Evolutionary conservation across 148 eudicot species (phyloP).

Genomic region (Camellia granthamiana): DNA sequence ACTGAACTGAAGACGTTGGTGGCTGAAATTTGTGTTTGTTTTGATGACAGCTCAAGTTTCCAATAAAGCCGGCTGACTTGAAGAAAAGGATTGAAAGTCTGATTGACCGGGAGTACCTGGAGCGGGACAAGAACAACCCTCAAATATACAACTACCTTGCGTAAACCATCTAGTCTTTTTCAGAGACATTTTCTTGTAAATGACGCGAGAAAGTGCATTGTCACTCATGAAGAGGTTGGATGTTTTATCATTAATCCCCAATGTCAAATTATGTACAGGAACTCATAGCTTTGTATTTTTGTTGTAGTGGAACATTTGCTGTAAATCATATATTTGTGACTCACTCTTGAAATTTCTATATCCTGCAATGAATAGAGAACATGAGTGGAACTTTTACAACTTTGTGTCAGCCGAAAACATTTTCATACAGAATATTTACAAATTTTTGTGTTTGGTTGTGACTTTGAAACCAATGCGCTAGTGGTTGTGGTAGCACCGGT

Average conservation of each 20-base stretch:
- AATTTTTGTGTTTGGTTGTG: too few species aligned
- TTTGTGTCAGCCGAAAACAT: too few species aligned
- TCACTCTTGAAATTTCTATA: background rate
- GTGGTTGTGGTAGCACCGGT: too few species aligned
- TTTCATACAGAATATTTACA: too few species aligned
- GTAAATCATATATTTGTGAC: background rate
- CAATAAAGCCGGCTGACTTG: slow-evolving; percentile 92
- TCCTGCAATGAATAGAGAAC: background rate
- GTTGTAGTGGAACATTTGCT: background rate
- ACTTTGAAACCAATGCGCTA: too few species aligned
- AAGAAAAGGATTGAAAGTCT: slow-evolving; percentile 98
- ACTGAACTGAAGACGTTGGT: background rate
- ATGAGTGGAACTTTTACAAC: background rate
- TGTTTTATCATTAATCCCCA: background rate
- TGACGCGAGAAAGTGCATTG: slow-evolving; percentile 12
- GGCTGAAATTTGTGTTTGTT: slow-evolving; percentile 4
- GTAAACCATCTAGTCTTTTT: slow-evolving; percentile 19
- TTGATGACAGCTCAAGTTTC: slow-evolving; percentile 85
- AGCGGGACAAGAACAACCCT: slow-evolving; percentile 92
- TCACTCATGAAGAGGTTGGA: slow-evolving; percentile 4
- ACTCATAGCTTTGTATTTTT: background rate
- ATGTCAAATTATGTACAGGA: slow-evolving; percentile 32
- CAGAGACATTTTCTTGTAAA: slow-evolving; percentile 13
- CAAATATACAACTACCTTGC: slow-evolving; percentile 98
- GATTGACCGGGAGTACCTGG: slow-evolving; percentile 91